These are phyloP conservation scores for Saxophila tyrrhenica DNA, from an alignment of 495 filamentous ascomycete genomes.

Conservation along the genomic window DNA sequence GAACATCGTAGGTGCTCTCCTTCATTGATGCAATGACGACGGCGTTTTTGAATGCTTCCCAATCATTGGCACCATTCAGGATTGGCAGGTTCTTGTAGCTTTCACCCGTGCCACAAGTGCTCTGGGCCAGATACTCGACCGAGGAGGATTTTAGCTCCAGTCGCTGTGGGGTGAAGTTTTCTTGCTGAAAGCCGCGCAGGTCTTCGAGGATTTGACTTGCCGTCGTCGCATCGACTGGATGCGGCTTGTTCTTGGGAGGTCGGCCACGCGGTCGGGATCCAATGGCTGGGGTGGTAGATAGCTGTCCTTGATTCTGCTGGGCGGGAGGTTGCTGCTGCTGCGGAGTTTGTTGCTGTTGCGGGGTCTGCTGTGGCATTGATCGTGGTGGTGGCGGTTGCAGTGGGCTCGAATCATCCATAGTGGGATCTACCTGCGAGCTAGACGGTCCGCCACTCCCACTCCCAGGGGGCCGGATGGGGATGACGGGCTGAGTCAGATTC, in stretches of 20 bases:
- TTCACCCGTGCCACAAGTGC: conserved; percentile 11
- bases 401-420: not conserved
- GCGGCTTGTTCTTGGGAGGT: not conserved
- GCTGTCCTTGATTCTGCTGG: not conserved
- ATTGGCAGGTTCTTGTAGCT: conserved; percentile 2
- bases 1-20: conserved; percentile 9
- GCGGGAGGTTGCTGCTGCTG: not conserved
- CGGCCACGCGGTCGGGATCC: conserved; percentile 1
- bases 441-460: not conserved
- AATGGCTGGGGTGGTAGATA: not conserved
- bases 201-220: conserved; percentile 11
- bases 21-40: conserved; percentile 9
- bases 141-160: conserved; percentile 7
- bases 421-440: not conserved
- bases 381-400: not conserved
- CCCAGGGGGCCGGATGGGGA: not conserved
- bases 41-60: conserved; percentile 4
- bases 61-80: conserved; percentile 3
- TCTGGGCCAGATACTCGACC: conserved; percentile 16
- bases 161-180: conserved; percentile 7
- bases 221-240: not conserved
- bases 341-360: not conserved
- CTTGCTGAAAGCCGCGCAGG: conserved; percentile 7
- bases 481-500: not conserved
- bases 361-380: not conserved